Evolutionary conservation across 2,329 filamentous ascomycete species (phyloP).

Genomic region (Xylaria polymorpha): DNA sequence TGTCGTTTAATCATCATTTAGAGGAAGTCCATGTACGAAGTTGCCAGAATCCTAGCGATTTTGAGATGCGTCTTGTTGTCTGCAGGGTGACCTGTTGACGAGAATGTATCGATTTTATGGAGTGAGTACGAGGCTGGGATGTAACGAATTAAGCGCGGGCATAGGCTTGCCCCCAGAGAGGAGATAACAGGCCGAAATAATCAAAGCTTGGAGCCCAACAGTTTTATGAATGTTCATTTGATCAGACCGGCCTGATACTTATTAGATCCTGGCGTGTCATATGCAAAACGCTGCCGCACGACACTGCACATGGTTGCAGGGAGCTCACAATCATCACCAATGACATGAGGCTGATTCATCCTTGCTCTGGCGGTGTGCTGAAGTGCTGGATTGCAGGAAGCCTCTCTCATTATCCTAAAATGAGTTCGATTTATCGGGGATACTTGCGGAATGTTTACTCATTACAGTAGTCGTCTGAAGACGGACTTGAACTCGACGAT

Average conservation of each 20-base stretch:
- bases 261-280: not conserved
- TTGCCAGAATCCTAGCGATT: not conserved
- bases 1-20: slow-evolving; percentile 5
- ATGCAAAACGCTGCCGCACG: slow-evolving; percentile 9
- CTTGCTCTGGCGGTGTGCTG: not conserved
- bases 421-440: not conserved
- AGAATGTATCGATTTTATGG: slow-evolving; percentile 8
- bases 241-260: slow-evolving; percentile 1
- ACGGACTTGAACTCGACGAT: slow-evolving; percentile 9
- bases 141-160: slow-evolving; percentile 9
- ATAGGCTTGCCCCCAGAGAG: slow-evolving; percentile 3
- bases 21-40: not conserved
- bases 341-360: slow-evolving; percentile 6
- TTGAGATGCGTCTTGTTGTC: slow-evolving; percentile 3
- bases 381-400: not conserved
- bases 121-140: slow-evolving; percentile 11
- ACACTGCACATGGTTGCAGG: slow-evolving; percentile 15
- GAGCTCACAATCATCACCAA: not conserved
- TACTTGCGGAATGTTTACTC: slow-evolving; percentile 1
- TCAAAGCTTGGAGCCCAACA: slow-evolving; percentile 4
- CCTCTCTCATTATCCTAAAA: not conserved
- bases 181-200: not conserved
- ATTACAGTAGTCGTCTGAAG: not conserved
- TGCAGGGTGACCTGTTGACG: slow-evolving; percentile 3
- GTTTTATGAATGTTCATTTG: slow-evolving; percentile 6